Conservation (phyloP, 768 basidiomycete species). For the Amyloporia xantha region DNA sequence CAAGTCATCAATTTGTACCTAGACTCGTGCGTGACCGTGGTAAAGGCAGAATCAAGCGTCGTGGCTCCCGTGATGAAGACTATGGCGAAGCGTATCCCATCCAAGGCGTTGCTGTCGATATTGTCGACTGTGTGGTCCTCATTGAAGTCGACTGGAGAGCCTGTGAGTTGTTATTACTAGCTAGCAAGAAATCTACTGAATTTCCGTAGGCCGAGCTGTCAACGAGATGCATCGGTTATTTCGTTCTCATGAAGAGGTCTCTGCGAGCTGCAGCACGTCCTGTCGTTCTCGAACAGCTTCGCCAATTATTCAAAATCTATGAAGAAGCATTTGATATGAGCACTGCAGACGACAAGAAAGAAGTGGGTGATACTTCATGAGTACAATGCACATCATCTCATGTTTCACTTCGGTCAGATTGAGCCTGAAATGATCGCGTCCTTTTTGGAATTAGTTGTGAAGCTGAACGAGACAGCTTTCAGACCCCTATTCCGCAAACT, state of each 20-base stretch:
- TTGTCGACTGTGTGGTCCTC: constrained; percentile 53
- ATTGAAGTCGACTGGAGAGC: constrained; percentile 23
- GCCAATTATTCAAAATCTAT: constrained; percentile 70
- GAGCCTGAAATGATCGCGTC: constrained; percentile 53
- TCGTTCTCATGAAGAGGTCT: constrained; percentile 59
- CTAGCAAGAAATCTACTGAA: background rate
- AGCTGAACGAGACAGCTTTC: constrained; percentile 90
- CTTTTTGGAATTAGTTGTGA: constrained; percentile 85
- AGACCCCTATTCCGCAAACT: constrained; percentile 84
- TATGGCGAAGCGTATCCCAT: constrained; percentile 63
- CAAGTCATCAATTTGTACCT: constrained; percentile 53
- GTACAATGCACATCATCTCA: background rate
- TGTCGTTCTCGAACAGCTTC: constrained; percentile 59
- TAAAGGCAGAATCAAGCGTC: constrained; percentile 19
- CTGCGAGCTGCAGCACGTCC: constrained; percentile 59
- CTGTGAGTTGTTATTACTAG: constrained; percentile 28
- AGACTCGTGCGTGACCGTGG: constrained; percentile 26
- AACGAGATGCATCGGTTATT: constrained; percentile 42
- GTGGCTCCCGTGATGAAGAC: constrained; percentile 50
- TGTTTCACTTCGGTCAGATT: constrained; percentile 32
- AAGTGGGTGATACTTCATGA: background rate
- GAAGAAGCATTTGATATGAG: constrained; percentile 60
- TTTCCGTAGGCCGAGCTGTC: no score
- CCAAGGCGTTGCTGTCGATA: constrained; percentile 61
- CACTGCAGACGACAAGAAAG: background rate